Percentiles rank a stretch among this genome's conserved stretches.
These are phyloP conservation scores for Lathyrus tuberosus DNA, from an alignment of 306 rosid genomes.

Conservation along the genomic window DNA sequence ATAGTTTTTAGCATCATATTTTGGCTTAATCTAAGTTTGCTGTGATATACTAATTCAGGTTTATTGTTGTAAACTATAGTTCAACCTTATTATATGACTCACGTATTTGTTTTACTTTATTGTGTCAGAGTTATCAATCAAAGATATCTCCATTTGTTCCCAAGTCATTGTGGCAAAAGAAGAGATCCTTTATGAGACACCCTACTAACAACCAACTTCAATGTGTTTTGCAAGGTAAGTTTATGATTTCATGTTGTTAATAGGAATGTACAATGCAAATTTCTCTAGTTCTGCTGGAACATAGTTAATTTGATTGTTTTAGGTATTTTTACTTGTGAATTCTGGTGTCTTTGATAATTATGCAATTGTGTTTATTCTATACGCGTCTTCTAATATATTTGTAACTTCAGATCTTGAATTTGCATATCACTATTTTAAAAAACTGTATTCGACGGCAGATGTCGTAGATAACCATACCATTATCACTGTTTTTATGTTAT, in stretches of 20 bases:
- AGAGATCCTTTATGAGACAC: slow-evolving; percentile 67
- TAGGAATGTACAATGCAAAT: neutral
- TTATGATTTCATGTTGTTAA: neutral
- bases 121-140: slow-evolving; percentile 52
- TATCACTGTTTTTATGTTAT: too few species aligned
- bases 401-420: too few species aligned
- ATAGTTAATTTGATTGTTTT: too few species aligned
- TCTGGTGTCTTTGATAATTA: too few species aligned
- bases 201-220: slow-evolving; percentile 62
- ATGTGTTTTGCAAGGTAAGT: slow-evolving; percentile 58
- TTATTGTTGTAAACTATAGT: slow-evolving; percentile 20
- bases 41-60: neutral
- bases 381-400: too few species aligned
- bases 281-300: too few species aligned
- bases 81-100: neutral
- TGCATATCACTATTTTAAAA: too few species aligned
- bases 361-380: too few species aligned
- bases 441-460: too few species aligned
- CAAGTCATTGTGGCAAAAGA: slow-evolving; percentile 59
- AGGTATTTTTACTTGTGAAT: too few species aligned
- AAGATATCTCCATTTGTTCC: slow-evolving; percentile 54
- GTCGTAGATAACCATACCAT: too few species aligned
- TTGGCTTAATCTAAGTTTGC: neutral
- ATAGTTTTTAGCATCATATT: neutral
- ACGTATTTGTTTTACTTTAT: slow-evolving; percentile 29